Evolutionary conservation across 2,329 filamentous ascomycete species (phyloP).

Genomic region (Fusarium sp.): DNA sequence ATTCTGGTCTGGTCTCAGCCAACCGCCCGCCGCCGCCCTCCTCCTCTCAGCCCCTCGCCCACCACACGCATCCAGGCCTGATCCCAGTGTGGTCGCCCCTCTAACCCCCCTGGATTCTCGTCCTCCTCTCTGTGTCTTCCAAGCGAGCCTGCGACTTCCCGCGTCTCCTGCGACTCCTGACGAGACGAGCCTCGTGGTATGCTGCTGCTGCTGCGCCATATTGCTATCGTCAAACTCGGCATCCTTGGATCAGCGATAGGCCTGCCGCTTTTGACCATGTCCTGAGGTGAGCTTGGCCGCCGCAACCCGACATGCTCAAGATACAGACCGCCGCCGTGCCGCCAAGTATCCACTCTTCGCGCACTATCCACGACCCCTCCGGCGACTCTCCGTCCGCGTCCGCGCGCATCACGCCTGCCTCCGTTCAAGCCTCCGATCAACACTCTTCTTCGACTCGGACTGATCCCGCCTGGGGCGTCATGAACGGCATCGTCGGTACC

Average conservation of each 20-base stretch:
- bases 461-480: slow-evolving; percentile 51
- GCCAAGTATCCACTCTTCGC: slow-evolving; percentile 49
- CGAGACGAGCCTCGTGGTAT: slow-evolving; percentile 34
- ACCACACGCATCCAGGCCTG: slow-evolving; percentile 37
- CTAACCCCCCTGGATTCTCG: slow-evolving; percentile 35
- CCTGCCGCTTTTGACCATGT: slow-evolving; percentile 50
- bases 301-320: slow-evolving; percentile 45
- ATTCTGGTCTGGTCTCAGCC: slow-evolving; percentile 29
- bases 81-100: slow-evolving; percentile 36
- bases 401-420: slow-evolving; percentile 44
- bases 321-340: slow-evolving; percentile 48
- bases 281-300: slow-evolving; percentile 50
- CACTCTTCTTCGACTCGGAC: slow-evolving; percentile 40
- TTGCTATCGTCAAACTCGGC: slow-evolving; percentile 25
- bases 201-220: slow-evolving; percentile 35
- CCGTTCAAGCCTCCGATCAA: slow-evolving; percentile 42
- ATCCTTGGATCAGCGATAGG: slow-evolving; percentile 46
- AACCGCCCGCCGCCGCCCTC: slow-evolving; percentile 27
- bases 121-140: slow-evolving; percentile 29
- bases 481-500: slow-evolving; percentile 72
- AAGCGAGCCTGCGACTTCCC: slow-evolving; percentile 37
- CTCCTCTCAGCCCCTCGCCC: slow-evolving; percentile 34
- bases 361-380: slow-evolving; percentile 47
- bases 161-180: slow-evolving; percentile 32
- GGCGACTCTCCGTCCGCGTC: slow-evolving; percentile 45